These are phyloP conservation scores for Erucastrum elatum DNA, from an alignment of 345 rosid genomes.

Conservation along the genomic window DNA sequence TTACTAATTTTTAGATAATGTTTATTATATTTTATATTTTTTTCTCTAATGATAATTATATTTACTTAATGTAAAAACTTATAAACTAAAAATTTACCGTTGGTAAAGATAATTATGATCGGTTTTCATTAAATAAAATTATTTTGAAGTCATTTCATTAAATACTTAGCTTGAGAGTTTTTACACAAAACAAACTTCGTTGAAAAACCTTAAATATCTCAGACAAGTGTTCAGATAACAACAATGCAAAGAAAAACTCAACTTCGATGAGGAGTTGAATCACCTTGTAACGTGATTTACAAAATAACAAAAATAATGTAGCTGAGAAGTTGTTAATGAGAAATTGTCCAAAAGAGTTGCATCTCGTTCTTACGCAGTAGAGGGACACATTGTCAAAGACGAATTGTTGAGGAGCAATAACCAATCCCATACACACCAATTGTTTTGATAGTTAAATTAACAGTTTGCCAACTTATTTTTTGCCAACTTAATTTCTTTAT, in stretches of 20 bases:
- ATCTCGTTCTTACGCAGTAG: conserved; percentile 15
- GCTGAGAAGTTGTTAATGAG: not conserved
- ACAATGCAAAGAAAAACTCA: conserved; percentile 6
- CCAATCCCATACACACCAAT: conserved; percentile 25
- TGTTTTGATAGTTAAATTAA: conserved; percentile 10
- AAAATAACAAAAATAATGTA: not conserved
- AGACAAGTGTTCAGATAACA: not conserved
- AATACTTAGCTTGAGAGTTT: too few species aligned
- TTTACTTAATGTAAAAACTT: too few species aligned
- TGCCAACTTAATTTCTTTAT: conserved; percentile 35
- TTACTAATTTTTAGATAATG: too few species aligned
- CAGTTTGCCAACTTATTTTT: conserved; percentile 38
- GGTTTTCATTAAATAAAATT: too few species aligned
- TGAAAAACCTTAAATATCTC: too few species aligned
- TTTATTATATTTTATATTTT: too few species aligned
- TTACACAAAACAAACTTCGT: too few species aligned
- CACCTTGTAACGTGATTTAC: conserved; percentile 4
- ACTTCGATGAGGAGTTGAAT: not conserved
- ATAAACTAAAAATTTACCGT: too few species aligned
- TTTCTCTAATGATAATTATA: too few species aligned
- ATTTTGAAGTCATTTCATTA: too few species aligned
- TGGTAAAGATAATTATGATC: too few species aligned
- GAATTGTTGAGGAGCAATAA: conserved; percentile 22
- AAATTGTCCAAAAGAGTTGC: conserved; percentile 29
- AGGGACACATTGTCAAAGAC: conserved; percentile 27